phyloP scores from a whole-genome alignment of 345 rosid species.

The Erucastrum elatum region DNA sequence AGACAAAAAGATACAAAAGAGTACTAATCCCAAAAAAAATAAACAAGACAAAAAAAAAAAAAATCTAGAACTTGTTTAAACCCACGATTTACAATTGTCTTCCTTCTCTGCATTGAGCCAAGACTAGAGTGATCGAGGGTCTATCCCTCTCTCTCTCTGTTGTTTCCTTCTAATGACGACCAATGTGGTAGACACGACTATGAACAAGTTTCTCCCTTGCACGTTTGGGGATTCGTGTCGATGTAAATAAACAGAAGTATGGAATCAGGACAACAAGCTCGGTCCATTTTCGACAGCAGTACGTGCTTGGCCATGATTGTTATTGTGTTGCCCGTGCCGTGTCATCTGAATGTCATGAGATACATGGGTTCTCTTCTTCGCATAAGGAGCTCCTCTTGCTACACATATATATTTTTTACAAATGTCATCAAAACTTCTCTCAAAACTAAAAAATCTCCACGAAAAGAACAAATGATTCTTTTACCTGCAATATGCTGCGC shows the following conservation, averaged over 20 bases:
- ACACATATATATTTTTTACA: conserved; percentile 6
- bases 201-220: conserved; percentile 20
- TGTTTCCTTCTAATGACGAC: not conserved
- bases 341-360: conserved; percentile 85
- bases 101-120: conserved; percentile 18
- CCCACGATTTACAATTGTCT: conserved; percentile 34
- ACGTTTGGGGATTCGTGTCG: not conserved
- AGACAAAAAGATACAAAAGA: conserved; percentile 2
- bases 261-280: conserved; percentile 59
- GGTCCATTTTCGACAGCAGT: conserved; percentile 87
- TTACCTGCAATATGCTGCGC: conserved; percentile 83
- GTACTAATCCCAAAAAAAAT: conserved; percentile 10
- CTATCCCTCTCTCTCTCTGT: conserved; percentile 13
- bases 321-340: conserved; percentile 47
- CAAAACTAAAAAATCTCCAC: not conserved
- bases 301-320: conserved; percentile 61
- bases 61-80: conserved; percentile 8
- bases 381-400: conserved; percentile 98
- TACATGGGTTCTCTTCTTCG: conserved; percentile 81
- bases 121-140: conserved; percentile 3
- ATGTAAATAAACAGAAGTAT: not conserved
- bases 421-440: not conserved
- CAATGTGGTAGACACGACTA: conserved; percentile 15
- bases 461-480: not conserved
- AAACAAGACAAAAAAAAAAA: conserved; percentile 18